These are phyloP conservation scores for Massarina eburnea DNA, from an alignment of 2,329 filamentous ascomycete species.

Conservation along the genomic window DNA sequence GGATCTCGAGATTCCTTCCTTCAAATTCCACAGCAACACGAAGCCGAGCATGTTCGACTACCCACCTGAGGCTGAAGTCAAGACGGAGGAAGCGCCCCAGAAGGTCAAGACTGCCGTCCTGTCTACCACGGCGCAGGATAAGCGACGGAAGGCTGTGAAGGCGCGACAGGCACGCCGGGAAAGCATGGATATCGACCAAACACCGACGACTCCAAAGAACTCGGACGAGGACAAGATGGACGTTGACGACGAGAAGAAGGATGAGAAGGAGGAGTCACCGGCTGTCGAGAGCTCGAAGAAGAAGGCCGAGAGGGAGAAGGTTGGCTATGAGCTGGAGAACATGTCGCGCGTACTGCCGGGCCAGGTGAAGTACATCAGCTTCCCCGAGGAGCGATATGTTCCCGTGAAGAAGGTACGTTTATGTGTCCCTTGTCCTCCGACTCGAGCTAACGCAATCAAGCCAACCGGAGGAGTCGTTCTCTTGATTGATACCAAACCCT, in stretches of 20 bases:
- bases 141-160: slow-evolving; percentile 90
- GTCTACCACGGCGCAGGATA: slow-evolving; percentile 95
- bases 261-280: slow-evolving; percentile 56
- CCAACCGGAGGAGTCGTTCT: slow-evolving; percentile 92
- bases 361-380: slow-evolving; percentile 94
- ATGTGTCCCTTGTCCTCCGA: neutral
- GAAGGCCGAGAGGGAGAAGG: slow-evolving; percentile 92
- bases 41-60: slow-evolving; percentile 97
- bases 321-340: slow-evolving; percentile 94
- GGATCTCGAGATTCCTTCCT: slow-evolving; percentile 86
- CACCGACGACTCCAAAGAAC: slow-evolving; percentile 72
- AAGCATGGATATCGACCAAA: slow-evolving; percentile 91
- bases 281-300: slow-evolving; percentile 70
- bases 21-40: slow-evolving; percentile 95
- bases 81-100: slow-evolving; percentile 88
- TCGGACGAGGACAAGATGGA: slow-evolving; percentile 84
- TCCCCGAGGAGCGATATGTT: slow-evolving; percentile 86
- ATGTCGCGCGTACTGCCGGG: slow-evolving; percentile 91
- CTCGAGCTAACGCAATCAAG: slow-evolving; percentile 49
- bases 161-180: slow-evolving; percentile 86
- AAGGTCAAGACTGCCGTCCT: slow-evolving; percentile 94
- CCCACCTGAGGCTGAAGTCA: slow-evolving; percentile 93
- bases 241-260: slow-evolving; percentile 53
- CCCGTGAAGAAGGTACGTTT: slow-evolving; percentile 79
- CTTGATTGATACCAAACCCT: slow-evolving; percentile 80